Base-by-base conservation (phyloP, 2,329 filamentous ascomycete species). In the Monilinia fructigena region DNA sequence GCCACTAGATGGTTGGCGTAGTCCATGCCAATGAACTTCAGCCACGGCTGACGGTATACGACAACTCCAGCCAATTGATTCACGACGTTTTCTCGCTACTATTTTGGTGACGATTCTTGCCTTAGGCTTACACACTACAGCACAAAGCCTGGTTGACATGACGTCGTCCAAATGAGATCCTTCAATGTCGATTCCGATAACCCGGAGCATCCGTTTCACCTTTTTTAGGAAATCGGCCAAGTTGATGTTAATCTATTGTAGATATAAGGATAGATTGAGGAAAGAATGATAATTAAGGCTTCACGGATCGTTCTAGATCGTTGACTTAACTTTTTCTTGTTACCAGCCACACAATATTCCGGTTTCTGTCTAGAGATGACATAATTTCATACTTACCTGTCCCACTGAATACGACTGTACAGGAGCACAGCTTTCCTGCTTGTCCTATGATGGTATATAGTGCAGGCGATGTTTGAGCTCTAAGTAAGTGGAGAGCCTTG, bases 11-110 rank as follows among this genome's bases (percentile, higher is more conserved):
- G 26, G n/a, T 48, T 55, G 26, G 52, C 23, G 52, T n/a, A 45
- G 61, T 56, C 40, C 60, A 48, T 23, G 23, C 55, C 47, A 65
- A 60, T 52, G 47, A 60, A 31, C 16, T 23, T 53, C 45, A 52
- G 63, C 63, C 63, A 65, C 55, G 55, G 55, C 55, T 66, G 63
- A 59, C 52, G 40, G 59, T 53, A 53, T 53, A 53, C 45, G 63
- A 61, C 55, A 47, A 54, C 38, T 20, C 28, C 53, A 45, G 48
- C 63, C 55, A 54, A 66, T 66, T n/a, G 48, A 53, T 45, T 40
- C n/a, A 54, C 42, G 45, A 12, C 28, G 3, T 40, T 26, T 45
- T 45, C 23, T 60, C n/a, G 54, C n/a, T 18, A 14, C 47, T 20
- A 31, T 53, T 45, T 40, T 23, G 20, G 28, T 61, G 59, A 62